phyloP scores from a whole-genome alignment of 352 stramenopile genomes.

The Phytophthora crassamura region DNA sequence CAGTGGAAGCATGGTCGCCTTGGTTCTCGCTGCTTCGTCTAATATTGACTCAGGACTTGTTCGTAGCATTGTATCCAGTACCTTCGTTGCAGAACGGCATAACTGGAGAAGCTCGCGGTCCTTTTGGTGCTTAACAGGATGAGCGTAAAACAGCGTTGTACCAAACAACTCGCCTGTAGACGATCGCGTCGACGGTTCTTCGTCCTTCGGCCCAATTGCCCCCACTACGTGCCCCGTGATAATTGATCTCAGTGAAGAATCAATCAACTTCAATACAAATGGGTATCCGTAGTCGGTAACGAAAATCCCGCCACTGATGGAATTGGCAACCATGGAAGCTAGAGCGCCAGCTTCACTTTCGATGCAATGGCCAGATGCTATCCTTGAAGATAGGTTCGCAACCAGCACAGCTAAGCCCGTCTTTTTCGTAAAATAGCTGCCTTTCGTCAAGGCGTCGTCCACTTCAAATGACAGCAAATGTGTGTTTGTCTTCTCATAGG shows the following conservation, averaged over 20 bases:
- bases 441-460: slow-evolving; percentile 16
- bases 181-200: background rate
- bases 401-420: slow-evolving; percentile 27
- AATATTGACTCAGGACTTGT: slow-evolving; percentile 17
- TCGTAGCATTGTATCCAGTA: slow-evolving; percentile 18
- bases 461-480: slow-evolving; percentile 31
- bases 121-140: slow-evolving; percentile 2
- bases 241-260: slow-evolving; percentile 14
- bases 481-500: slow-evolving; percentile 25
- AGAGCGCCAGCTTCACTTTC: slow-evolving; percentile 23
- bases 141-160: slow-evolving; percentile 19
- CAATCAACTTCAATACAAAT: slow-evolving; percentile 27
- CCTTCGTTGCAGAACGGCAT: slow-evolving; percentile 12
- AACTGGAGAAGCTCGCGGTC: slow-evolving; percentile 28
- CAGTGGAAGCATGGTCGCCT: slow-evolving; percentile 24
- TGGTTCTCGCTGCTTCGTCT: slow-evolving; percentile 29
- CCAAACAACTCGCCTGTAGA: slow-evolving; percentile 7
- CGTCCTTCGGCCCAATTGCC: background rate
- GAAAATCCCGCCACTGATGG: slow-evolving; percentile 10
- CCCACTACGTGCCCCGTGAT: background rate
- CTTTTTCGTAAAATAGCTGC: slow-evolving; percentile 14
- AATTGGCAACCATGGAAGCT: slow-evolving; percentile 22
- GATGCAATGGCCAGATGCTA: slow-evolving; percentile 13
- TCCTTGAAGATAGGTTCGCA: slow-evolving; percentile 17
- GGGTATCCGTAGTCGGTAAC: slow-evolving; percentile 25